Conservation (phyloP, 1,284 basidiomycete genomes). For the Kalmanozyma brasiliensis region DNA sequence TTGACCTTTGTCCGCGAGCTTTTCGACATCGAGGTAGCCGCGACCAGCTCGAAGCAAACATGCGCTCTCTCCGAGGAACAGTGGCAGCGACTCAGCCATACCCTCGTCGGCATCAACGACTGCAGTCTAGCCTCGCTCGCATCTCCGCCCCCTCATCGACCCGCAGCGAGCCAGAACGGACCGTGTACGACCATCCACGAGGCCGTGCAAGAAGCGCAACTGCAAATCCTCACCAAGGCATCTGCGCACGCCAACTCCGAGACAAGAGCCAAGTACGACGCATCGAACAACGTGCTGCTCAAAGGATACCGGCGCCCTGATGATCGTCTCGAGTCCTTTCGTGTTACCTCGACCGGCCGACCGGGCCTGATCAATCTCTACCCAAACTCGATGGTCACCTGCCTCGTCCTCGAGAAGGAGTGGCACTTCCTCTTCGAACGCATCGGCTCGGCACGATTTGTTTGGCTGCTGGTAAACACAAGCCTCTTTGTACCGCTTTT, state of each 20-base stretch:
- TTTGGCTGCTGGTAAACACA: conserved; percentile 78
- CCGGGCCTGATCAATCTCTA: conserved; percentile 73
- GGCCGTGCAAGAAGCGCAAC: conserved; percentile 37
- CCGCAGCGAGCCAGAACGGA: neutral
- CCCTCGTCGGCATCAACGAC: conserved; percentile 11
- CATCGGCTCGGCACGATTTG: conserved; percentile 77
- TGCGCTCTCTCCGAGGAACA: conserved; percentile 18
- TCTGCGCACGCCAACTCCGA: neutral
- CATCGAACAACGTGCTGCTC: conserved; percentile 72
- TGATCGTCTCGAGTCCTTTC: conserved; percentile 22
- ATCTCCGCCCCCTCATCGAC: neutral
- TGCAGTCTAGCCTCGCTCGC: too few relatives aligned
- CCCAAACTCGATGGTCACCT: conserved; percentile 79
- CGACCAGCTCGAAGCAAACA: conserved; percentile 13
- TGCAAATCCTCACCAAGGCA: conserved; percentile 28
- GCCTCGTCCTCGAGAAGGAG: conserved; percentile 73
- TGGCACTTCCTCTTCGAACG: conserved; percentile 77
- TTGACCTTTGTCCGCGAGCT: conserved; percentile 20
- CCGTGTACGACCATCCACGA: conserved; percentile 21
- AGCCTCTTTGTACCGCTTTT: conserved; percentile 78
- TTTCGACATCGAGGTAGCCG: conserved; percentile 16
- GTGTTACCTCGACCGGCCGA: conserved; percentile 18
- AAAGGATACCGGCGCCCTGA: conserved; percentile 75
- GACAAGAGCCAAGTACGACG: conserved; percentile 1
- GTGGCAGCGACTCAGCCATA: conserved; percentile 19